phyloP scores from a whole-genome alignment of 345 rosid genomes.

The Iberis pinnata region DNA sequence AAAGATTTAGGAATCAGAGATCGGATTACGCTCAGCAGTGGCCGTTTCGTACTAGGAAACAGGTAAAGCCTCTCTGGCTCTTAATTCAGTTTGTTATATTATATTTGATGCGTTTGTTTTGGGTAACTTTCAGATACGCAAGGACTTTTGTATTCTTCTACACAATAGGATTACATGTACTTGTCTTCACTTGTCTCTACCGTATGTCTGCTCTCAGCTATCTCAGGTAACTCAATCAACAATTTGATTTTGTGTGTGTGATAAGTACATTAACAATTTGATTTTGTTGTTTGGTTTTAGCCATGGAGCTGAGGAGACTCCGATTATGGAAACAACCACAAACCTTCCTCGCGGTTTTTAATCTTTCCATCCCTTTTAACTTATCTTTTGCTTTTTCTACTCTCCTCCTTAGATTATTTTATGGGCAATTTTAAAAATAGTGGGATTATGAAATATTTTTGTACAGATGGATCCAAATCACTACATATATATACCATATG shows the following conservation, averaged over 20 bases:
- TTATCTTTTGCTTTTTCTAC: not conserved
- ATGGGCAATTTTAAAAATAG: not conserved
- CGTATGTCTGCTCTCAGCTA: slow-evolving; percentile 93
- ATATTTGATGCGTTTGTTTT: too few species aligned
- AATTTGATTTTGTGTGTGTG: not conserved
- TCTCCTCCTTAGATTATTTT: slow-evolving; percentile 19
- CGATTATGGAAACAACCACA: slow-evolving; percentile 38
- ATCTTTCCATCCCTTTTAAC: slow-evolving; percentile 8
- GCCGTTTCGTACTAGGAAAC: slow-evolving; percentile 88
- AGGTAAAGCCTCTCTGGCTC: slow-evolving; percentile 43
- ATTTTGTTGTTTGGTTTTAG: slow-evolving; percentile 31
- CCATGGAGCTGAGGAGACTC: slow-evolving; percentile 60
- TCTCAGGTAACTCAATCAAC: slow-evolving; percentile 45
- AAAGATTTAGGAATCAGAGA: slow-evolving; percentile 97
- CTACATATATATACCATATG: slow-evolving; percentile 3
- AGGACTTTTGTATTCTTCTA: slow-evolving; percentile 91
- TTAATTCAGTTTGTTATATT: not conserved
- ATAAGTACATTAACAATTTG: not conserved
- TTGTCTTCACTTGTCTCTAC: slow-evolving; percentile 90
- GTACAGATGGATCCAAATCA: slow-evolving; percentile 22
- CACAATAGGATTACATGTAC: slow-evolving; percentile 76
- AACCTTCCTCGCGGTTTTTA: slow-evolving; percentile 70
- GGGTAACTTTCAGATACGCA: slow-evolving; percentile 74
- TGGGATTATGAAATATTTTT: slow-evolving; percentile 7
- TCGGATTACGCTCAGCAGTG: slow-evolving; percentile 86